Evolutionary conservation across 352 stramenopile species (phyloP).

Genomic region (Phytopythium chamaehyphon): DNA sequence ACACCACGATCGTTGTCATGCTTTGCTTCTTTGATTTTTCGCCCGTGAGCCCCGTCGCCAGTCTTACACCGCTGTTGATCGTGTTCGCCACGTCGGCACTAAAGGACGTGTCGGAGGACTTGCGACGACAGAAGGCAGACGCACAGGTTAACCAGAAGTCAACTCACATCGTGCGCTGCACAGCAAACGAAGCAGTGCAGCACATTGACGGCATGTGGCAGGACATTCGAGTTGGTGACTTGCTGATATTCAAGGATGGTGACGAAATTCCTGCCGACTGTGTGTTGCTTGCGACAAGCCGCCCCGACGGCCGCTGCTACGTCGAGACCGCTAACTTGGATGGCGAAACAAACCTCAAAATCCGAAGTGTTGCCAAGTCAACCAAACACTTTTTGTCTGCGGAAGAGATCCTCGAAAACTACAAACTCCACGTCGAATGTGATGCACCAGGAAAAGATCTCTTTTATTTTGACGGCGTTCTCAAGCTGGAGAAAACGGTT

Average conservation of each 20-base stretch:
- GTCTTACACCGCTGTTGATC: constrained; percentile 81
- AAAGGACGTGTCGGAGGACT: constrained; percentile 83
- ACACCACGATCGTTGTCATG: constrained; percentile 86
- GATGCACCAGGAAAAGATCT: constrained; percentile 83
- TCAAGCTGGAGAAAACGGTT: constrained; percentile 32
- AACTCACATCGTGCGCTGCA: constrained; percentile 65
- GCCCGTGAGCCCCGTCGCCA: constrained; percentile 76
- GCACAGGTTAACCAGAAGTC: constrained; percentile 72
- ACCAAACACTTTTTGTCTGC: constrained; percentile 74
- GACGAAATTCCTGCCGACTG: constrained; percentile 83
- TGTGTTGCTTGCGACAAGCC: constrained; percentile 72
- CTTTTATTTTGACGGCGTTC: constrained; percentile 81
- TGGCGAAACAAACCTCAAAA: constrained; percentile 88
- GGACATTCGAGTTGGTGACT: constrained; percentile 80
- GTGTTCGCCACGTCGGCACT: constrained; percentile 87
- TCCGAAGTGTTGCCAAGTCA: constrained; percentile 68
- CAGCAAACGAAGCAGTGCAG: constrained; percentile 46
- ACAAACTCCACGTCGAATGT: constrained; percentile 70
- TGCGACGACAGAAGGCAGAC: constrained; percentile 77
- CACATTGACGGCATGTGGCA: constrained; percentile 78
- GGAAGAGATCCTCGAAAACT: constrained; percentile 66
- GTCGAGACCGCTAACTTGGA: constrained; percentile 86
- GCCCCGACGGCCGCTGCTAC: constrained; percentile 73
- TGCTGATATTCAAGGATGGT: constrained; percentile 77
- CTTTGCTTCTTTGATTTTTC: constrained; percentile 90